Conservation (phyloP, 192 early-diverging fungal species). For the Coemansia sp. region DNA sequence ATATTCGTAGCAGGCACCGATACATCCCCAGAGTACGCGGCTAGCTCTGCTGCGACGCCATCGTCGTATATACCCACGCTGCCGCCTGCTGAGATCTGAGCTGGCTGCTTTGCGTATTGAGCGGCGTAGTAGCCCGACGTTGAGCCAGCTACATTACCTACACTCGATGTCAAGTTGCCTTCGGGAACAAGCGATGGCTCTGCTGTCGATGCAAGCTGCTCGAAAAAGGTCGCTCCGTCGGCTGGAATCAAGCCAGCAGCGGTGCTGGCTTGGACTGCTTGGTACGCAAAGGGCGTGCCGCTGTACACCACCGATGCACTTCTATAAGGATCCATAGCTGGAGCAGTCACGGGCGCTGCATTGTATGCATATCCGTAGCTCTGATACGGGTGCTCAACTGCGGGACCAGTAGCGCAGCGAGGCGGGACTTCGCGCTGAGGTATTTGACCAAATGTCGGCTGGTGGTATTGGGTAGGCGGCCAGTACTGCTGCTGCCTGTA, state of each 20-base stretch:
- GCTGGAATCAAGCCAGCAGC: background rate
- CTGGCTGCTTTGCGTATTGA: background rate
- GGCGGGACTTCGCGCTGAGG: constrained; percentile 29
- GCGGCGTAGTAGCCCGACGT: background rate
- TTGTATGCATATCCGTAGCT: constrained; percentile 11
- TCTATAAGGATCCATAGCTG: constrained; percentile 26
- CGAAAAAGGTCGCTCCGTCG: constrained; percentile 27
- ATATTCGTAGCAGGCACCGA: background rate
- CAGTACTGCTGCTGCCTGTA: background rate
- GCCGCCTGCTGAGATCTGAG: background rate
- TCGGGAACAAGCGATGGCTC: background rate
- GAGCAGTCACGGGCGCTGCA: background rate
- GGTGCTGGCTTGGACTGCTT: background rate
- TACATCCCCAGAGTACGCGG: background rate
- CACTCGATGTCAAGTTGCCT: background rate
- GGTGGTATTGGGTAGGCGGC: constrained; percentile 5
- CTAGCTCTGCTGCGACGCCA: no score
- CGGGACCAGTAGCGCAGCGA: constrained; percentile 50
- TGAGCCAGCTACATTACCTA: background rate
- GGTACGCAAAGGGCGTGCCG: constrained; percentile 18
- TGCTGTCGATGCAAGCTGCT: constrained; percentile 18
- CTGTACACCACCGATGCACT: constrained; percentile 47
- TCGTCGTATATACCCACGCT: no score
- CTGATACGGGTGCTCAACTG: constrained; percentile 30
- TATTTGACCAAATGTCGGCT: constrained; percentile 1